These are phyloP conservation scores for Dunaliella primolecta DNA, from an alignment of 139 green algal species.

Conservation along the genomic window DNA sequence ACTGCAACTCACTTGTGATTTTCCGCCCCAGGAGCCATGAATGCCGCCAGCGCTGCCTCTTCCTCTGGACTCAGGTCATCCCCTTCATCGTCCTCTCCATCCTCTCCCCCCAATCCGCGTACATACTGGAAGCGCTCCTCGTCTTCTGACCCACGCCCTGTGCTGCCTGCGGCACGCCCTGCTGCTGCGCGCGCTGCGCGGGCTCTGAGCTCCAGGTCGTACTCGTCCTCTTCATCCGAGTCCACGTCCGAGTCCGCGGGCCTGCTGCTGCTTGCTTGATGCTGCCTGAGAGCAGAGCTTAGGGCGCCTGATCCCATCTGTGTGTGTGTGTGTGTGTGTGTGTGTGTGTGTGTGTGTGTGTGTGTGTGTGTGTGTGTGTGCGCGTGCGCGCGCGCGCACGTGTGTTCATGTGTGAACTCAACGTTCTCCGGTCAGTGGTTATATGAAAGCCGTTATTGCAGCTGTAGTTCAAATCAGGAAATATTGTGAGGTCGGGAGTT, in stretches of 20 bases:
- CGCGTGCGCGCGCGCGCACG: too few relatives aligned
- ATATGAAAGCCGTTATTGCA: too few relatives aligned
- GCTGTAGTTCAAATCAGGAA: too few relatives aligned
- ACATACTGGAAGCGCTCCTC: background rate
- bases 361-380: too few relatives aligned
- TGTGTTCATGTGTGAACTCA: too few relatives aligned
- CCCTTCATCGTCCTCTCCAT: constrained; percentile 44
- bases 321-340: background rate
- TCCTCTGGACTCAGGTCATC: constrained; percentile 60
- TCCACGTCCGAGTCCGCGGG: constrained; percentile 29
- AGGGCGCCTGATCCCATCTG: constrained; percentile 32
- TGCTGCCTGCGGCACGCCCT: constrained; percentile 9
- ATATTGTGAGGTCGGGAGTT: too few relatives aligned
- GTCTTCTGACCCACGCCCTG: constrained; percentile 12
- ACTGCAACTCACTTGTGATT: background rate
- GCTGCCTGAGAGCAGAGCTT: constrained; percentile 28
- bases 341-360: too few relatives aligned
- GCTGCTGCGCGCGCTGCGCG: constrained; percentile 7
- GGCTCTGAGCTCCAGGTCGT: constrained; percentile 16
- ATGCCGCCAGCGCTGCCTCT: constrained; percentile 78
- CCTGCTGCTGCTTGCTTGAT: constrained; percentile 12
- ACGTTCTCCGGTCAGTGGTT: too few relatives aligned
- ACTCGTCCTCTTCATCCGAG: constrained; percentile 21
- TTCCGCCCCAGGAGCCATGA: constrained; percentile 51
- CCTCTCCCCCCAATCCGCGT: background rate